A percentile compares a stretch with the other conserved stretches of the same genome.
These are phyloP conservation scores for Solanum chmielewskii DNA, from an alignment of 257 asterid genomes.

Conservation along the genomic window DNA sequence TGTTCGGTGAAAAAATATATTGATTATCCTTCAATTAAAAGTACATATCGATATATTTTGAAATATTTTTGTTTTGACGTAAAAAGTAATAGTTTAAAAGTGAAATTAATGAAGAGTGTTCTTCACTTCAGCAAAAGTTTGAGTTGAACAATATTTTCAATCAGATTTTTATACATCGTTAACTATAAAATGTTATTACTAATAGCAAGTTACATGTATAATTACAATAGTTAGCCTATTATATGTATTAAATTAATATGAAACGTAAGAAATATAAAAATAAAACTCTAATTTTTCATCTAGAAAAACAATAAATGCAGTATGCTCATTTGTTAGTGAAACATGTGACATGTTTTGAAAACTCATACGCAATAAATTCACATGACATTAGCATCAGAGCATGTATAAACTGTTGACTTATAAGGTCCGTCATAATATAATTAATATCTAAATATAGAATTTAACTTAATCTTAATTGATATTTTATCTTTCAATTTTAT, in stretches of 20 bases:
- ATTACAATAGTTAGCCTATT: no score
- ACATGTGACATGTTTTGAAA: not conserved
- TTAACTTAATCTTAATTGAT: no score
- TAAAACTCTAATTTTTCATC: not conserved
- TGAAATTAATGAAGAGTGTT: not conserved
- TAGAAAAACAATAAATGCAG: not conserved
- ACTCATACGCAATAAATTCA: not conserved
- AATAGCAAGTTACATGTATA: no score
- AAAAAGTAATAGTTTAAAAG: not conserved
- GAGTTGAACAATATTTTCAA: no score
- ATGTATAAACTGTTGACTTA: not conserved
- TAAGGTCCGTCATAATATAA: not conserved
- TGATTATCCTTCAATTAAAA: accelerated
- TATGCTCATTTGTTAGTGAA: not conserved
- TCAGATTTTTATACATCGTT: no score
- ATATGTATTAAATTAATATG: no score
- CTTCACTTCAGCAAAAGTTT: not conserved
- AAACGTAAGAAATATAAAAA: no score
- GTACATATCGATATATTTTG: accelerated
- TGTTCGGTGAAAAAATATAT: not conserved
- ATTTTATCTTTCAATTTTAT: no score
- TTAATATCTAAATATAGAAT: no score
- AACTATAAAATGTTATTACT: no score
- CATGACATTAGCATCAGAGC: not conserved
- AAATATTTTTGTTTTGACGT: not conserved